Conservation (phyloP, 176 grass and related monocot species). For the Thinopyrum elongatum region DNA sequence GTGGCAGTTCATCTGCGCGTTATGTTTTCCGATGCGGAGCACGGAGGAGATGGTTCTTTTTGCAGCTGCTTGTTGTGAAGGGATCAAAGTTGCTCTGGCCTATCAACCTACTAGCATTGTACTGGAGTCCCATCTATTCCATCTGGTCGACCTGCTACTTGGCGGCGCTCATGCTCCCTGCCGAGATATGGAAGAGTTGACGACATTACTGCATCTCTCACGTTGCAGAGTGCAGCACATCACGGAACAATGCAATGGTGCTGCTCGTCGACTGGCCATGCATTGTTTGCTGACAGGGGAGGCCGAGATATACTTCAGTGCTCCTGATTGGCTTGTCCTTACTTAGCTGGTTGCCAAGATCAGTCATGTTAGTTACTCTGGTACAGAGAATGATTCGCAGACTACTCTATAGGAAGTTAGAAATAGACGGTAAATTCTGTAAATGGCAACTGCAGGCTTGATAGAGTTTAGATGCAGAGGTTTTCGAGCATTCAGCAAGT, state of each 20-base stretch:
- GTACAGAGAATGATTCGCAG: neutral
- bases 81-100: constrained; percentile 15
- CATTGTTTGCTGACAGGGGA: neutral
- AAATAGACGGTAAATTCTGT: neutral
- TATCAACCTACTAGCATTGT: constrained; percentile 7
- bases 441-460: neutral
- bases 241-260: neutral
- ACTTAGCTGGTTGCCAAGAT: neutral
- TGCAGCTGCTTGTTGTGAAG: constrained; percentile 30
- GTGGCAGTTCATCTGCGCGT: constrained; percentile 1
- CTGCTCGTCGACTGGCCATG: neutral
- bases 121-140: constrained; percentile 19
- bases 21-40: neutral
- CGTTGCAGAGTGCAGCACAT: neutral
- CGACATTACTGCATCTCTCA: neutral
- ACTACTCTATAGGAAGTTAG: neutral
- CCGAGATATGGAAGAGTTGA: neutral
- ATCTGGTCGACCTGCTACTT: neutral
- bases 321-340: neutral
- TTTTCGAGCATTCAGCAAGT: neutral
- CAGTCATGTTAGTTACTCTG: neutral
- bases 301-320: neutral
- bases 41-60: neutral
- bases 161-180: neutral
- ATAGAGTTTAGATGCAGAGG: neutral